Percentiles rank a stretch among this genome's conserved stretches.
Evolutionary conservation across 2,329 filamentous ascomycete genomes (phyloP).

Genomic region (Helicocarpus griseus): DNA sequence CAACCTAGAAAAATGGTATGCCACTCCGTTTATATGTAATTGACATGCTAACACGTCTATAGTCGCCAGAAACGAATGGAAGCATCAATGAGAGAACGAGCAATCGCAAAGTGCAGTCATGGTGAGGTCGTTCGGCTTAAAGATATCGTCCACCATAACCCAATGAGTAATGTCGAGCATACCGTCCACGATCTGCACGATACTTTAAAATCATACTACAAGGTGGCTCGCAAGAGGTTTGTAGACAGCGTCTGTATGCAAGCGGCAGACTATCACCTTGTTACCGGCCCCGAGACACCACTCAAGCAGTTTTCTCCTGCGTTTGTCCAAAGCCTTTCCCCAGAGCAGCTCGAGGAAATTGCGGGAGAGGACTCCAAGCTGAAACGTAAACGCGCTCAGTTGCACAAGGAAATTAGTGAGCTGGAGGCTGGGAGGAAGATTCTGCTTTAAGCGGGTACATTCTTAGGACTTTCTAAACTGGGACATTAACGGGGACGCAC

Average conservation of each 20-base stretch:
- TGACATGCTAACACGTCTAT: not conserved
- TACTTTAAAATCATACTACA: slow-evolving; percentile 52
- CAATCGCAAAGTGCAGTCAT: not conserved
- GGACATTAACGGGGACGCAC: not conserved
- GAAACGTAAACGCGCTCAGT: slow-evolving; percentile 31
- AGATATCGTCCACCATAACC: not conserved
- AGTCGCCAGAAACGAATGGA: not conserved
- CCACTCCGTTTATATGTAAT: not conserved
- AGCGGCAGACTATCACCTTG: slow-evolving; percentile 44
- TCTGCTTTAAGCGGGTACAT: not conserved
- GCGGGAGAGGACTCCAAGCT: slow-evolving; percentile 46
- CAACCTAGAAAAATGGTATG: slow-evolving; percentile 31
- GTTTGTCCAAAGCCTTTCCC: slow-evolving; percentile 40
- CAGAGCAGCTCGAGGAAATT: slow-evolving; percentile 44
- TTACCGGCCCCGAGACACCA: slow-evolving; percentile 41
- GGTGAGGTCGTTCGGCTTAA: not conserved
- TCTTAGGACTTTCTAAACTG: too few relatives aligned
- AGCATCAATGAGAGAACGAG: not conserved
- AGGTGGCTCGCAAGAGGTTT: slow-evolving; percentile 50
- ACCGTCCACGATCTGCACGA: slow-evolving; percentile 48
- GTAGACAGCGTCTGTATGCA: slow-evolving; percentile 54
- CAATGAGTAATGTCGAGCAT: slow-evolving; percentile 27
- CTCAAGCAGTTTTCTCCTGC: slow-evolving; percentile 43
- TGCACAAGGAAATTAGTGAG: slow-evolving; percentile 39
- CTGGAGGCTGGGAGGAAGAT: slow-evolving; percentile 21